A percentile compares a stretch with the other conserved stretches of the same genome.
phyloP scores from a whole-genome alignment of 2,329 filamentous ascomycete genomes.

The Cladosporium halotolerans region DNA sequence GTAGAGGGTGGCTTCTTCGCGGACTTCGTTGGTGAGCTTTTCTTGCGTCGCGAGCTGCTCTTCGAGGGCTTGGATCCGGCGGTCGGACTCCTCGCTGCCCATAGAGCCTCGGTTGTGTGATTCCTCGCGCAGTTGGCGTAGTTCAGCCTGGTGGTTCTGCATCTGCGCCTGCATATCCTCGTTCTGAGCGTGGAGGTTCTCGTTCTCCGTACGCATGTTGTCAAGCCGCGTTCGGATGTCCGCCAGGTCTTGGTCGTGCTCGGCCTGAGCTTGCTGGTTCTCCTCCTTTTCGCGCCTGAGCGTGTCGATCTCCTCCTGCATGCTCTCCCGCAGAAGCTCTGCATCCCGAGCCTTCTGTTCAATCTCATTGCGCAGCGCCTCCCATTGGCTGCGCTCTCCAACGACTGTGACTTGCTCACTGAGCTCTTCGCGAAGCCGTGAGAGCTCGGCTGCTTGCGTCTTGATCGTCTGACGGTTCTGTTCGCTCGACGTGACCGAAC shows the following conservation, averaged over 20 bases:
- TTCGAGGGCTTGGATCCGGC: conserved; percentile 53
- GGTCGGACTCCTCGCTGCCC: conserved; percentile 46
- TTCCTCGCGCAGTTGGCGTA: conserved; percentile 32
- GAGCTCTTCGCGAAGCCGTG: conserved; percentile 20
- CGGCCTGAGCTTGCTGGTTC: conserved; percentile 19
- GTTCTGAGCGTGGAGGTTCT: conserved; percentile 9
- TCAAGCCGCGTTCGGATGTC: conserved; percentile 17
- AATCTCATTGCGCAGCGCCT: conserved; percentile 61
- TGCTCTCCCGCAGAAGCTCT: conserved; percentile 68
- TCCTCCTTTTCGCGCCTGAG: conserved; percentile 45
- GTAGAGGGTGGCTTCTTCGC: conserved; percentile 74
- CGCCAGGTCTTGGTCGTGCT: conserved; percentile 21
- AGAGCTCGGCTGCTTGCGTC: conserved; percentile 74
- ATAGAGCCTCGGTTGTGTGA: neutral
- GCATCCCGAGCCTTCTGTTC: conserved; percentile 27
- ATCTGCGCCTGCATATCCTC: conserved; percentile 13
- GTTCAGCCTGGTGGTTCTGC: conserved; percentile 23
- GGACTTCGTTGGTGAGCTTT: conserved; percentile 78
- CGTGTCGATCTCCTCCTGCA: conserved; percentile 72
- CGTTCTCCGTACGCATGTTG: conserved; percentile 10
- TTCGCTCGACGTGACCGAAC: conserved; percentile 21
- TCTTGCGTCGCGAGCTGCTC: conserved; percentile 70
- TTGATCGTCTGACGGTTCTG: conserved; percentile 63
- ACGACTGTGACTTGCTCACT: conserved; percentile 9
- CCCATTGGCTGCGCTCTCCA: conserved; percentile 23